phyloP scores from a whole-genome alignment of 352 stramenopile genomes.

The Phytopythium mirpurense region DNA sequence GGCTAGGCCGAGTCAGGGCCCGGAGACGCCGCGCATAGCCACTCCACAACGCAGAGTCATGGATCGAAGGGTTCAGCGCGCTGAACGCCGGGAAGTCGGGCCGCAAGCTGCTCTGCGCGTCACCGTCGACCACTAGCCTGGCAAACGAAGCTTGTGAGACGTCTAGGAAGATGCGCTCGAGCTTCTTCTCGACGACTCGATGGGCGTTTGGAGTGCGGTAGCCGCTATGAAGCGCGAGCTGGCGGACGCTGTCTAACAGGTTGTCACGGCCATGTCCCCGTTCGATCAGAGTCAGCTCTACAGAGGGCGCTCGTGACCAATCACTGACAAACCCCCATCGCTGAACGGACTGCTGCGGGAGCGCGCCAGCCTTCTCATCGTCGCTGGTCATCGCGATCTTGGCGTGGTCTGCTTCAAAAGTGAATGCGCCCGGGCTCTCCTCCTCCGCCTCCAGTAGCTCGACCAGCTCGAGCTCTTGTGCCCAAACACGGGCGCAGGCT shows the following conservation, averaged over 20 bases:
- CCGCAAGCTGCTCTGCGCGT: too few species aligned
- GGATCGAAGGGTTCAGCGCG: conserved; percentile 16
- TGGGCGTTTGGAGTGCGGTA: not conserved
- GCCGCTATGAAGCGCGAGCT: not conserved
- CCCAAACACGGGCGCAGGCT: conserved; percentile 30
- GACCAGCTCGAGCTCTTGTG: conserved; percentile 26
- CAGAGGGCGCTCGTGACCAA: not conserved
- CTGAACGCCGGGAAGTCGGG: not conserved
- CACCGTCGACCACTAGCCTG: not conserved
- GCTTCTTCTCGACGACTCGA: not conserved
- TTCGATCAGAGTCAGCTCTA: not conserved
- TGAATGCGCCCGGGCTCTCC: not conserved
- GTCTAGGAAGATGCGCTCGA: conserved; percentile 1
- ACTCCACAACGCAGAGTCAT: conserved; percentile 36
- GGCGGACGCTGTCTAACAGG: not conserved
- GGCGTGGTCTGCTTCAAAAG: not conserved
- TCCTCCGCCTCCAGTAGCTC: conserved; percentile 12
- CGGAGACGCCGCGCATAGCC: not conserved
- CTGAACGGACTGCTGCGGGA: not conserved
- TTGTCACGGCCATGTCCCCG: not conserved
- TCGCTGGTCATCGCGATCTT: not conserved
- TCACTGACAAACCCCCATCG: conserved; percentile 2
- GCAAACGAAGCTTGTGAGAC: not conserved
- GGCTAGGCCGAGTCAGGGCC: not conserved
- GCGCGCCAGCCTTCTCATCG: too few species aligned